Conservation (phyloP, 768 basidiomycete species). For the Phlegmacium glaucopus region DNA sequence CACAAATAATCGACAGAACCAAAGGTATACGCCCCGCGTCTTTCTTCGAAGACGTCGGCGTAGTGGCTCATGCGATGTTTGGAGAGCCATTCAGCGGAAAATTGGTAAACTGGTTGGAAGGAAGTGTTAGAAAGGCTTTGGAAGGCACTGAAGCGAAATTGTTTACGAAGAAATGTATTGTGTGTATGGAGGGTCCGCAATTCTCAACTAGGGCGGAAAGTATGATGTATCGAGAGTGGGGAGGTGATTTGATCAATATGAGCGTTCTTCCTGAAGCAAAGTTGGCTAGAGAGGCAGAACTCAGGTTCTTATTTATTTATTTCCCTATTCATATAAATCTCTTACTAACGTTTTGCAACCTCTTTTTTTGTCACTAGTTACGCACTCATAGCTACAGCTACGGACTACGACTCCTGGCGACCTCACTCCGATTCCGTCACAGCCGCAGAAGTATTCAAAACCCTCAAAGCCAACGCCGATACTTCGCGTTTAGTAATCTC, state of each 20-base stretch:
- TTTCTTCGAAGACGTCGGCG: constrained; percentile 77
- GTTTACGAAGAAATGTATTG: constrained; percentile 80
- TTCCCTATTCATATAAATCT: neutral
- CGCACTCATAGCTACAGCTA: constrained; percentile 84
- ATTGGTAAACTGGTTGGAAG: constrained; percentile 64
- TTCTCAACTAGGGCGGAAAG: constrained; percentile 99
- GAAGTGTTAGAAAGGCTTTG: constrained; percentile 60
- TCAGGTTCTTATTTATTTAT: constrained; percentile 54
- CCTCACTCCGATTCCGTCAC: constrained; percentile 80
- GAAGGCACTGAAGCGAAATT: constrained; percentile 62
- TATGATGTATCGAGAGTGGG: constrained; percentile 89
- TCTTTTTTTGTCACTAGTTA: constrained; percentile 73
- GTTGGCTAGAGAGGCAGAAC: constrained; percentile 90
- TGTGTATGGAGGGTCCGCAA: constrained; percentile 97
- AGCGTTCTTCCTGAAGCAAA: constrained; percentile 97
- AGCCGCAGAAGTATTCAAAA: constrained; percentile 87
- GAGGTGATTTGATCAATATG: constrained; percentile 96
- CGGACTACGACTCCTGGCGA: constrained; percentile 97
- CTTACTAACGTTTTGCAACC: neutral
- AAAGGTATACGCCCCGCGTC: constrained; percentile 88
- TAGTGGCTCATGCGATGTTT: constrained; percentile 93
- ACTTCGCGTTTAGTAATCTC: constrained; percentile 76
- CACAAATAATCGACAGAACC: constrained; percentile 94
- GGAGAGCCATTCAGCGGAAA: constrained; percentile 83
- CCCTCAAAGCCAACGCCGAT: constrained; percentile 82